Conservation (phyloP, 768 basidiomycete species). For the Rhizopogon vinicolor region DNA sequence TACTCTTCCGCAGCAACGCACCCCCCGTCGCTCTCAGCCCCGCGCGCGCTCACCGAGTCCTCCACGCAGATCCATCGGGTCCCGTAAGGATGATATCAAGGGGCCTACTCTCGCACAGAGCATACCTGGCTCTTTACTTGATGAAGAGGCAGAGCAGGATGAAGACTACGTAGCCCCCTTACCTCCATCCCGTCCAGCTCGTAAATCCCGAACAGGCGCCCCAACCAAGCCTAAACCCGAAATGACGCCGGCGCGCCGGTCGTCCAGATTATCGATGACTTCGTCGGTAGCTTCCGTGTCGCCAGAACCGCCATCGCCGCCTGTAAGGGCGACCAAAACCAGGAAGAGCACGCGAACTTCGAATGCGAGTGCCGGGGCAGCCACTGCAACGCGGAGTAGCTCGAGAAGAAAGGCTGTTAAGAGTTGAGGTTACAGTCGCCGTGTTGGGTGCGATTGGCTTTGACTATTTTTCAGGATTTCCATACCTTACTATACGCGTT, state of each 20-base stretch:
- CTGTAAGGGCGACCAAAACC: conserved; percentile 7
- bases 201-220: conserved; percentile 3
- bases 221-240: conserved; percentile 13
- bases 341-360: conserved; percentile 18
- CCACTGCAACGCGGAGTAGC: conserved; percentile 22
- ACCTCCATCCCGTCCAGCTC: conserved; percentile 14
- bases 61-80: background rate
- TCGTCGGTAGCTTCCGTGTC: conserved; percentile 25
- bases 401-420: conserved; percentile 22
- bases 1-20: conserved; percentile 1
- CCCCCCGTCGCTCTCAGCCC: background rate
- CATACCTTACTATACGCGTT: background rate
- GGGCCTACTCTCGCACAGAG: conserved; percentile 21
- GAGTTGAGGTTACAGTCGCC: background rate
- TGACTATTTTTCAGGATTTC: background rate
- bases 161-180: conserved; percentile 31
- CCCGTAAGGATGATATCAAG: conserved; percentile 1
- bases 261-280: conserved; percentile 33
- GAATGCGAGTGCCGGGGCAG: conserved; percentile 6
- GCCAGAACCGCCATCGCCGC: conserved; percentile 26
- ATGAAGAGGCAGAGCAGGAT: conserved; percentile 29
- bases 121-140: conserved; percentile 41
- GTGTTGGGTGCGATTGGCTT: background rate
- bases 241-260: conserved; percentile 29
- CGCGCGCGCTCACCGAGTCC: background rate